A percentile compares a stretch with the other conserved stretches of the same genome.
These are phyloP conservation scores for Saccharomycopsis synnaedendra DNA, from an alignment of 805 yeast genomes.

Conservation along the genomic window DNA sequence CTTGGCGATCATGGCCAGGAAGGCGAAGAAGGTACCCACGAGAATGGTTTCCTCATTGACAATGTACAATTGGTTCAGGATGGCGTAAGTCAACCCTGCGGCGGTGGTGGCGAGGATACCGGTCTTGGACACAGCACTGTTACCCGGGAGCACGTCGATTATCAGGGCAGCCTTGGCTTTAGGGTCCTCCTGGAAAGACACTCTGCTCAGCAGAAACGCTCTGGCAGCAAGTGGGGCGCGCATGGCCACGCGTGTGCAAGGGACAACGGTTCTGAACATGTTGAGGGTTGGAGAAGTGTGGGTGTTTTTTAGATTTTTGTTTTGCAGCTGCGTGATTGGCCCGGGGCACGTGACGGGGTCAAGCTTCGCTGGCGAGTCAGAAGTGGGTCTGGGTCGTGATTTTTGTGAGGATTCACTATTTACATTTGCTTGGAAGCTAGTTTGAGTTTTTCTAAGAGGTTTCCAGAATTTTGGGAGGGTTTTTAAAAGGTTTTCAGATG, in stretches of 20 bases:
- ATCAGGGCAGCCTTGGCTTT: constrained; percentile 83
- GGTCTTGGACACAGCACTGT: constrained; percentile 77
- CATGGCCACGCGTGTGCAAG: constrained; percentile 2
- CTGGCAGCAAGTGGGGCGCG: constrained; percentile 13
- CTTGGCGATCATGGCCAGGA: constrained; percentile 68
- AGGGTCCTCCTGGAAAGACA: constrained; percentile 43
- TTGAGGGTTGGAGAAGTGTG: no score
- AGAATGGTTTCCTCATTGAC: constrained; percentile 90
- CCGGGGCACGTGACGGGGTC: no score
- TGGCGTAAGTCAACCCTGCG: constrained; percentile 90
- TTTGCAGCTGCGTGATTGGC: no score
- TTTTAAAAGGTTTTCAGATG: no score
- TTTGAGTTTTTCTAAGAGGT: no score
- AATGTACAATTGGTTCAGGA: constrained; percentile 86
- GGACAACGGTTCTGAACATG: constrained; percentile 8
- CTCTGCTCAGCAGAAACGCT: constrained; percentile 8
- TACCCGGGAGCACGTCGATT: constrained; percentile 90
- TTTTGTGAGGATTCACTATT: no score
- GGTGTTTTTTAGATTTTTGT: no score
- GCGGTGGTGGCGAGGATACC: constrained; percentile 91
- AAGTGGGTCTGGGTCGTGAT: no score
- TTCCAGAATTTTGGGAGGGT: no score
- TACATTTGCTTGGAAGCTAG: no score
- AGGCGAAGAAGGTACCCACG: constrained; percentile 68
- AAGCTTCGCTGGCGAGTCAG: no score